Base-by-base conservation (phyloP, 441 rosid species). In the Viola pubescens region DNA sequence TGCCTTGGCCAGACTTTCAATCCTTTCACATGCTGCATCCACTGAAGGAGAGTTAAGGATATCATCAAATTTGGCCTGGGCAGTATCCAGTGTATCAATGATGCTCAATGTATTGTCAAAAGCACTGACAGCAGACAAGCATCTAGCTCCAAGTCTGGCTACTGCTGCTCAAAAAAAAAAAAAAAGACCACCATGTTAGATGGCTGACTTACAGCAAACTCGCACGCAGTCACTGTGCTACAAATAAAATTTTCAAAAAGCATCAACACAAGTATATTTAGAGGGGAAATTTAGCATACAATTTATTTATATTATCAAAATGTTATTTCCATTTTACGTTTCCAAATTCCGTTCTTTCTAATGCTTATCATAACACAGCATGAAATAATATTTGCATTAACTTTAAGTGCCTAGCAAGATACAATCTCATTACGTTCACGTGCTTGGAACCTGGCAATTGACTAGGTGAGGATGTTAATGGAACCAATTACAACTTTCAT, bases 61-160 rank as follows among this genome's bases (percentile, higher is more conserved):
- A 50, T 87, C 91, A 67, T 92, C 85, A 54, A 92, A 85, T 77
- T 92, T 91, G 40, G 90, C 80, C 71, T 91, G 98, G 44, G 95
- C 95, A 62, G 74, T 58, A 69, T 89, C 94, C 63, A 89, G 67
- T 11, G 82, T 82, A 58, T 85, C 95, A 67, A 84, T 78, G 59
- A 48, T 66, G 69, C 84, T 94, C 79, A 87, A 60, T 2, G 95
- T 87, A 45, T 73, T 87, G 75, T 92, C 97, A 41, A 81, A 85
- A 14, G 98, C 90, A 59, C 87, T 67, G 45, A 92, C 82, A 0
- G 98, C 91, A 48, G 91, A 85, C 76, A 92, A 82, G 78, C 97
- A 92, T 75, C 91, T 78, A 4, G 95, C 75, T 0, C 82, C 84
- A 54, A 89, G 84, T 77, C 98, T 82, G 1, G 94, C 84, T 52